These are phyloP conservation scores for Lactarius vividus DNA, from an alignment of 768 basidiomycete species.

Conservation along the genomic window DNA sequence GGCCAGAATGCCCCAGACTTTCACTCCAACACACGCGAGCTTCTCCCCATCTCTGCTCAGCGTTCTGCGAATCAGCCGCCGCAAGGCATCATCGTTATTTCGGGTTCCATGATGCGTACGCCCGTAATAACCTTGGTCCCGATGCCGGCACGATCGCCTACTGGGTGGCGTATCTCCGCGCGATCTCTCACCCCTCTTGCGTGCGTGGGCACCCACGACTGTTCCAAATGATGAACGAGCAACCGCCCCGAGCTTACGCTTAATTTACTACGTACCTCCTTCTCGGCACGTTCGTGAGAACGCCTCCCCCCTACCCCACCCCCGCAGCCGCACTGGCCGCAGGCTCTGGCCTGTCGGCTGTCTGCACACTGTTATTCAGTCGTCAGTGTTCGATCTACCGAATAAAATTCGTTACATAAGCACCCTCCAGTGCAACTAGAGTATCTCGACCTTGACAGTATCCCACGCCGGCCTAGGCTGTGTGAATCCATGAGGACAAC, in stretches of 20 bases:
- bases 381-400: not conserved
- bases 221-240: conserved; percentile 4
- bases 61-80: conserved; percentile 3
- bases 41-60: conserved; percentile 2
- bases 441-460: not conserved
- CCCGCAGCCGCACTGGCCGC: not conserved
- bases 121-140: not conserved
- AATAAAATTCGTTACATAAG: not conserved
- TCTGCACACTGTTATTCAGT: not conserved
- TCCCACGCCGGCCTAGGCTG: not conserved
- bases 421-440: not conserved
- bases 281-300: not conserved
- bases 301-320: not conserved
- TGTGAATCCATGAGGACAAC: not conserved
- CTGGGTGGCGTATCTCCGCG: conserved; percentile 15
- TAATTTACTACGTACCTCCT: not conserved
- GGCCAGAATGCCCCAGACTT: conserved; percentile 12
- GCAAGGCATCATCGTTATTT: not conserved
- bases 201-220: not conserved
- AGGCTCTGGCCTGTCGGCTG: not conserved
- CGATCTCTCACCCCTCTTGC: not conserved
- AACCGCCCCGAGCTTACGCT: not conserved
- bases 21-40: not conserved
- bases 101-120: conserved; percentile 6
- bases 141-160: conserved; percentile 5